These are phyloP conservation scores for Candida silvicultrix DNA, from an alignment of 805 yeast species.

Conservation along the genomic window DNA sequence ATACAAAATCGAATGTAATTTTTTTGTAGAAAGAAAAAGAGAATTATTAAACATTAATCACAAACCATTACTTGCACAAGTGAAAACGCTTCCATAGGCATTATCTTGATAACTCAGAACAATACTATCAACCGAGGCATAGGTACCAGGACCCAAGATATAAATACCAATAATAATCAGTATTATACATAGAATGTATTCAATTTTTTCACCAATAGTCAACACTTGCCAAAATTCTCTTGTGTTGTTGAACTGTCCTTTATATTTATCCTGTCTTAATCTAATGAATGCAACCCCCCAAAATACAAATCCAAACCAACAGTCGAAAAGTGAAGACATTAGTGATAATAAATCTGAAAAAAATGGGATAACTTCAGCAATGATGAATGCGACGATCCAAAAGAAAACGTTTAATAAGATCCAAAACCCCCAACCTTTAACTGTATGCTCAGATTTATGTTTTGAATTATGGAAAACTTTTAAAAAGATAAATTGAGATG, in stretches of 20 bases:
- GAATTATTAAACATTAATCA: slow-evolving; percentile 4
- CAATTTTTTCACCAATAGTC: slow-evolving; percentile 27
- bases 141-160: slow-evolving; percentile 54
- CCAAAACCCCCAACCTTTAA: slow-evolving; percentile 50
- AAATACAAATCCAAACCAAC: slow-evolving; percentile 61
- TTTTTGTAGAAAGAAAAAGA: too few species aligned
- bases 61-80: slow-evolving; percentile 40
- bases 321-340: slow-evolving; percentile 57
- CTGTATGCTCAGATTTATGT: slow-evolving; percentile 43
- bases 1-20: too few species aligned
- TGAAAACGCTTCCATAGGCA: slow-evolving; percentile 44
- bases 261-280: slow-evolving; percentile 30
- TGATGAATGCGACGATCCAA: slow-evolving; percentile 50
- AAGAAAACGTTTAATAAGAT: slow-evolving; percentile 31
- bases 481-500: slow-evolving; percentile 45
- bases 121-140: slow-evolving; percentile 49
- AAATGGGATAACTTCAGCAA: slow-evolving; percentile 62
- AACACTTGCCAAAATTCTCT: slow-evolving; percentile 24
- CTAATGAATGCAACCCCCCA: slow-evolving; percentile 56
- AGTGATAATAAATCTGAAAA: slow-evolving; percentile 50
- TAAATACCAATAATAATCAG: slow-evolving; percentile 44
- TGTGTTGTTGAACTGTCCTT: slow-evolving; percentile 21
- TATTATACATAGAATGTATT: slow-evolving; percentile 28
- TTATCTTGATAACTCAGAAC: slow-evolving; percentile 42
- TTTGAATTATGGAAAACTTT: slow-evolving; percentile 35